Conservation (phyloP, 345 rosid species). For the Eucalyptus sp. region DNA sequence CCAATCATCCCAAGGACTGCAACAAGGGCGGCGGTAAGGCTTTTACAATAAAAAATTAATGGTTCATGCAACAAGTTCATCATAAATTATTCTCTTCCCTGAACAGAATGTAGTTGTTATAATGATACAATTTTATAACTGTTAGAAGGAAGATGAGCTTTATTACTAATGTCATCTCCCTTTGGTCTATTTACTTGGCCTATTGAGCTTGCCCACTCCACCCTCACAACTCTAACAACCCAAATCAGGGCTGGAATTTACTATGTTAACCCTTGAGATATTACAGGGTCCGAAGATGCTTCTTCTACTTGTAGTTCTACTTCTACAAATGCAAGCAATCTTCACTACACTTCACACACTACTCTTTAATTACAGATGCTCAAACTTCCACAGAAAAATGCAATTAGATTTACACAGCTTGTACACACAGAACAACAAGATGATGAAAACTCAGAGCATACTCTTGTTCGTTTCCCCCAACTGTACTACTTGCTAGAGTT, state of each 20-base stretch:
- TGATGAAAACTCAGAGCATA: neutral
- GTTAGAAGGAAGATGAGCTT: neutral
- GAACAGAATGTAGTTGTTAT: neutral
- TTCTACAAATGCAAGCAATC: neutral
- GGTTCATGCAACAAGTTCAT: neutral
- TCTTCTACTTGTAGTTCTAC: neutral
- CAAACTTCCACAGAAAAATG: rapidly evolving
- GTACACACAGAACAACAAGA: neutral
- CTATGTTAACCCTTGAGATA: rapidly evolving
- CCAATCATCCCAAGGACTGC: neutral
- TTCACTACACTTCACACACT: neutral
- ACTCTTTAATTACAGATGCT: neutral
- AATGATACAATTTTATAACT: too few relatives aligned
- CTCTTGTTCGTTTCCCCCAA: neutral
- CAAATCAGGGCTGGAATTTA: neutral
- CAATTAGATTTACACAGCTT: neutral
- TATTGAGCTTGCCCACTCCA: rapidly evolving
- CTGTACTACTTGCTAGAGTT: neutral
- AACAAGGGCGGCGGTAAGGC: neutral
- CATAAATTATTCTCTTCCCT: neutral
- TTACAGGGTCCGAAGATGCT: rapidly evolving
- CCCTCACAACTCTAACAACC: too few relatives aligned
- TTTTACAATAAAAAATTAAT: too few relatives aligned
- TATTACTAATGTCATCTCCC: too few relatives aligned
- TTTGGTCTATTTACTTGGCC: neutral